Percentiles rank a stretch among this genome's conserved stretches.
Conservation (phyloP, 2,329 filamentous ascomycete genomes). For the Fusarium nygamai region DNA sequence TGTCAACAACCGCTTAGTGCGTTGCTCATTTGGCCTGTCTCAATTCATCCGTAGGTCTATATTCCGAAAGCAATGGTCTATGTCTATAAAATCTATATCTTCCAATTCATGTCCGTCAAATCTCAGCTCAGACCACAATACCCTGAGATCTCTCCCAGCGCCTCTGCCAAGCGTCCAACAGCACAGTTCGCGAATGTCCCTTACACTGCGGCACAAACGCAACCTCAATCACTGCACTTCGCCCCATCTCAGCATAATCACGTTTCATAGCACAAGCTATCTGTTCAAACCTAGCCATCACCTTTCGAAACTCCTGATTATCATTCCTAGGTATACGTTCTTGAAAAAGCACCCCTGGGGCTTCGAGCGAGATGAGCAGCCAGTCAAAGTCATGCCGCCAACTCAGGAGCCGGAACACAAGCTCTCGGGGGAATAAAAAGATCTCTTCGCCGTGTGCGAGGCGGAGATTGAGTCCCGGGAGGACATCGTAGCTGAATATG, state of each 20-base stretch:
- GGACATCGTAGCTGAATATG: not conserved
- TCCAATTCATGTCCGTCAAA: not conserved
- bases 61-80: not conserved
- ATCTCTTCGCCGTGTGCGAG: not conserved
- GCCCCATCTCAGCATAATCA: not conserved
- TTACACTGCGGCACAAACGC: not conserved
- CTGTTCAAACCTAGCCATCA: constrained; percentile 2
- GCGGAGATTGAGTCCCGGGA: not conserved
- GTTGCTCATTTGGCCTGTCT: not conserved
- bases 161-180: not conserved
- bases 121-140: not conserved
- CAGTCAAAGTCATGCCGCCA: not conserved
- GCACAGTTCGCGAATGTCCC: not conserved
- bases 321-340: not conserved
- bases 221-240: constrained; percentile 4
- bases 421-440: not conserved
- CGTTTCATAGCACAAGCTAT: not conserved
- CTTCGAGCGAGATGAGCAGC: not conserved
- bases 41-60: not conserved
- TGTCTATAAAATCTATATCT: not conserved
- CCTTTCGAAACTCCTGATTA: not conserved
- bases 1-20: rapidly evolving
- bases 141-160: not conserved
- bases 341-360: not conserved
- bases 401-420: not conserved